Base-by-base conservation (phyloP, 2,329 filamentous ascomycete species). In the Fusarium equiseti region DNA sequence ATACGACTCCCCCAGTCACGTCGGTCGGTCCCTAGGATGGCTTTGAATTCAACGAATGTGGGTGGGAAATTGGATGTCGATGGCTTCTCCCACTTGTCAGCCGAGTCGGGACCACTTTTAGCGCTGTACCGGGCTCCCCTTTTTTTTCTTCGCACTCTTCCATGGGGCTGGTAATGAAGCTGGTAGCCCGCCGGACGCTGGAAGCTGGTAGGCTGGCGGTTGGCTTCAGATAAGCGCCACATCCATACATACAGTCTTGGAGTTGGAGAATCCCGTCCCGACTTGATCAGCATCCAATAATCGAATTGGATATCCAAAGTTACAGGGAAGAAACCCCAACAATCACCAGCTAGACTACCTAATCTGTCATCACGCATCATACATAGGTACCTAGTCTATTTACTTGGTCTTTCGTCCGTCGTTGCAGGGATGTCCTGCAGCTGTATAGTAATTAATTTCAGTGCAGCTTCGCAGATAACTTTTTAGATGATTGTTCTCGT, bases 21-120 rank as follows among this genome's bases (percentile, higher is more conserved):
- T 59, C 61, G 35, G 35, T 43, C 50, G 35, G 24, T 53, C 35
- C 35, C 35, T n/a, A 38, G 35, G 35, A 4, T 29, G 50, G 38
- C 50, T 53, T 53, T 72, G 61, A 63, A 72, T 60, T 62, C 71
- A 64, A 61, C 59, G 51, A 71, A 71, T 70, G 69, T 66, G 56
- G 62, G 58, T 50, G 70, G 73, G 73, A 75, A 73, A 76, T 76
- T 75, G 66, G 68, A 67, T 70, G 71, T 76, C 62, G 70, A 76
- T 75, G 74, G 71, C 68, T 68, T 73, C 71, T 75, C 59, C 63
- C 56, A 67, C 57, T 48, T 49, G 60, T 69, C 62, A 66, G 68
- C 73, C 68, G 70, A 73, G 68, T 65, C 59, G 65, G 64, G 57
- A 59, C 73, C 70, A 75, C 62, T 72, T 64, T 72, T 68, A 71